Evolutionary conservation across 495 filamentous ascomycete species (phyloP), one percentile per base, ranked within the genome.

Genomic region (Lasiosphaeriaceae sp.): DNA sequence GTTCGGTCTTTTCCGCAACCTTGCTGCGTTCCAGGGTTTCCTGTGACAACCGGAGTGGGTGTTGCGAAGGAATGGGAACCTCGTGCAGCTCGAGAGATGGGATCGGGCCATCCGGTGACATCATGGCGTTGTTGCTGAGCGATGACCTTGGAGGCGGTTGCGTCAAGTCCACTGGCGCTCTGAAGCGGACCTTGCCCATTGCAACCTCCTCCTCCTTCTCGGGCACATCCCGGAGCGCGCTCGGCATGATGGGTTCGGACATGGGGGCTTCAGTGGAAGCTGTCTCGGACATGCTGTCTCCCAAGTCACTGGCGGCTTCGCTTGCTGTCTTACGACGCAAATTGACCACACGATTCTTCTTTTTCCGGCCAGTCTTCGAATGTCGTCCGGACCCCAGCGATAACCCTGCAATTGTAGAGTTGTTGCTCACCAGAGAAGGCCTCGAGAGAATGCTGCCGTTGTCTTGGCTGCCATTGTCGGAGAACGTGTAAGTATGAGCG

Each of bases 321-420:
- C 77, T 76, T 34, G 82, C 79, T 41, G 80, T 71, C 66, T 80
- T 84, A 39, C 80, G 79, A 6, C 92, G 87, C 44, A 98, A 73
- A 67, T 97, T 92, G 56, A 98, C 90, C 26, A 98, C 89, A n/a
- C 94, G 83, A 57, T 84, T 92, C 81, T 96, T 97, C 70, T 90
- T 88, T 68, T 87, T 92, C 29, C 90, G 81, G 24, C 82, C 81
- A n/a, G 82, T 72, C 67, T 89, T 86, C 8, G 84, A 80, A 62
- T 87, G 82, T 35, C 84, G 79, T 31, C 81, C 81, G 14, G 83
- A 76, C 1, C 85, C 87, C 37, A 90, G 74, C 20, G 78, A 82
- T 41, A 92, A 74, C 0, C 88, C 86, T 35, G 76, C 85, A 65
- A 73, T 74, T 12, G 78, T 74, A 6, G 79, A 84, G 56, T 74